These are phyloP conservation scores for Fusarium brevicatenulatum DNA, from an alignment of 2,329 filamentous ascomycete genomes.

Conservation along the genomic window DNA sequence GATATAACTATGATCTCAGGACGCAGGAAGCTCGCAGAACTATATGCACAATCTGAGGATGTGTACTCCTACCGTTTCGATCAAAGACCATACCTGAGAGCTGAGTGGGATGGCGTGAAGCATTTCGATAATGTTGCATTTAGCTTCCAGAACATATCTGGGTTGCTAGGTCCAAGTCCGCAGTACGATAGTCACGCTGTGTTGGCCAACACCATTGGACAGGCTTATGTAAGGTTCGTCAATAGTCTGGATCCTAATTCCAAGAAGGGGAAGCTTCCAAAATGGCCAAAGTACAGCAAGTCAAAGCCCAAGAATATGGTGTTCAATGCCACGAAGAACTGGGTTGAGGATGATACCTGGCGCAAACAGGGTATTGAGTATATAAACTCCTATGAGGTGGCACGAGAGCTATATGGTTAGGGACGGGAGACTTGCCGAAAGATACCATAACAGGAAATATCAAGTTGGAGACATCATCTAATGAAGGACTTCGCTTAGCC, in stretches of 20 bases:
- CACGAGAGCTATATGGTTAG: constrained; percentile 40
- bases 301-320: constrained; percentile 56
- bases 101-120: constrained; percentile 53
- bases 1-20: constrained; percentile 61
- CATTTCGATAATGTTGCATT: constrained; percentile 63
- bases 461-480: background rate
- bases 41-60: constrained; percentile 48
- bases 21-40: constrained; percentile 56
- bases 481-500: background rate
- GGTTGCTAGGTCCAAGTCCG: constrained; percentile 57
- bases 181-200: constrained; percentile 51
- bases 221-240: constrained; percentile 57
- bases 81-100: constrained; percentile 55
- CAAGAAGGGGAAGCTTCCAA: constrained; percentile 45
- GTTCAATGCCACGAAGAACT: constrained; percentile 55
- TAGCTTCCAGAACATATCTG: constrained; percentile 62
- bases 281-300: constrained; percentile 55
- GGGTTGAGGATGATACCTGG: constrained; percentile 59
- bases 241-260: constrained; percentile 55
- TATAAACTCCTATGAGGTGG: constrained; percentile 40
- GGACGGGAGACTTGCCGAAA: background rate
- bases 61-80: constrained; percentile 63
- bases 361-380: constrained; percentile 56
- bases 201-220: constrained; percentile 51
- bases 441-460: background rate